A percentile compares a stretch with the other conserved stretches of the same genome.
Evolutionary conservation across 129 eudicot species (phyloP).

Genomic region (Saussurea involucrata): DNA sequence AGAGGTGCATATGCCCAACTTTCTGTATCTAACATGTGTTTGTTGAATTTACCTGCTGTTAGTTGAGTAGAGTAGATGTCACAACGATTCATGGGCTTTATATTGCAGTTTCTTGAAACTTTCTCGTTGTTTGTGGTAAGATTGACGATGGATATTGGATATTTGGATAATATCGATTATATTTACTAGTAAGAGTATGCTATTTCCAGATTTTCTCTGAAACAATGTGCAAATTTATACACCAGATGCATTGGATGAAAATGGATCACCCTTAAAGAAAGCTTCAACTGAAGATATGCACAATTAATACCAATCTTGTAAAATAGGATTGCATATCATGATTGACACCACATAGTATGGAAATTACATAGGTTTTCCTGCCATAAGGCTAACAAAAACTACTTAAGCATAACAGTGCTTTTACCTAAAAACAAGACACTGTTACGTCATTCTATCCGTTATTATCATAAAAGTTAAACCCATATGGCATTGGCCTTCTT

Average conservation of each 20-base stretch:
- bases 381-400: conserved; percentile 19
- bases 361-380: conserved; percentile 1
- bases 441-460: conserved; percentile 3
- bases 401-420: conserved; percentile 5
- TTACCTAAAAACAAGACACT: conserved; percentile 17
- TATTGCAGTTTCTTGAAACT: not conserved
- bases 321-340: not conserved
- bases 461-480: conserved; percentile 11
- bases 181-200: not conserved
- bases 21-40: no score
- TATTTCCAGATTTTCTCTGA: not conserved
- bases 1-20: not conserved
- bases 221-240: not conserved
- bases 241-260: not conserved
- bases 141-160: not conserved
- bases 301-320: not conserved
- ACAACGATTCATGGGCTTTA: not conserved
- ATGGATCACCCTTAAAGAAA: not conserved
- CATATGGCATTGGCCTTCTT: conserved; percentile 54
- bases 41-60: not conserved
- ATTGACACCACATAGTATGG: conserved; percentile 13
- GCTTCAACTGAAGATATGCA: not conserved
- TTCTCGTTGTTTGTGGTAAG: not conserved
- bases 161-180: not conserved
- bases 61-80: conserved; percentile 9